Conservation (phyloP, 1,139 yeast species). For the Yamadazyma diospyri region DNA sequence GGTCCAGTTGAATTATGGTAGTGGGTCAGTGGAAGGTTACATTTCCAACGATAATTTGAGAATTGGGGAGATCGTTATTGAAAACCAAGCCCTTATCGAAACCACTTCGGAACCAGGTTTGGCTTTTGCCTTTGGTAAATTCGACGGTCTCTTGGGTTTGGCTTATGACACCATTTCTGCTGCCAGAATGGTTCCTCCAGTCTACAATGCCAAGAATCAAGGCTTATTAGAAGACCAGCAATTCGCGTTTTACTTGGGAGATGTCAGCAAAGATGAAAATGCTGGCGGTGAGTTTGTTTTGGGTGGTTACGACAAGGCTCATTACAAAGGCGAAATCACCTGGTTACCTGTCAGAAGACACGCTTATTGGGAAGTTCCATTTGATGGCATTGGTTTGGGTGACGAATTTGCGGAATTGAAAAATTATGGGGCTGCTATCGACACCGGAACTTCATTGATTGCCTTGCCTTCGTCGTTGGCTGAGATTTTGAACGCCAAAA, state of each 20-base stretch:
- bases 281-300: constrained; percentile 91
- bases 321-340: constrained; percentile 76
- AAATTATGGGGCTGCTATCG: constrained; percentile 93
- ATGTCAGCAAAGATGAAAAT: constrained; percentile 56
- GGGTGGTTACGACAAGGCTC: constrained; percentile 83
- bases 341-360: constrained; percentile 98
- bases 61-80: constrained; percentile 80
- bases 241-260: constrained; percentile 90
- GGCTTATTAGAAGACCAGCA: constrained; percentile 79
- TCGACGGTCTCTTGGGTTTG: constrained; percentile 94
- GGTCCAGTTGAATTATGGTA: constrained; percentile 84
- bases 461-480: constrained; percentile 94
- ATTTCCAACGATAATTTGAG: constrained; percentile 79
- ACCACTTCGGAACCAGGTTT: constrained; percentile 96
- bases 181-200: constrained; percentile 84
- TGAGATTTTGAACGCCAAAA: constrained; percentile 88
- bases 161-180: constrained; percentile 91
- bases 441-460: constrained; percentile 95
- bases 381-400: constrained; percentile 87
- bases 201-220: constrained; percentile 80
- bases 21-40: constrained; percentile 89
- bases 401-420: constrained; percentile 81
- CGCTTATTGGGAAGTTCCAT: constrained; percentile 98
- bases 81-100: constrained; percentile 91
- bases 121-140: constrained; percentile 96